Conservation (phyloP, 306 rosid genomes). For the Betula pendula region DNA sequence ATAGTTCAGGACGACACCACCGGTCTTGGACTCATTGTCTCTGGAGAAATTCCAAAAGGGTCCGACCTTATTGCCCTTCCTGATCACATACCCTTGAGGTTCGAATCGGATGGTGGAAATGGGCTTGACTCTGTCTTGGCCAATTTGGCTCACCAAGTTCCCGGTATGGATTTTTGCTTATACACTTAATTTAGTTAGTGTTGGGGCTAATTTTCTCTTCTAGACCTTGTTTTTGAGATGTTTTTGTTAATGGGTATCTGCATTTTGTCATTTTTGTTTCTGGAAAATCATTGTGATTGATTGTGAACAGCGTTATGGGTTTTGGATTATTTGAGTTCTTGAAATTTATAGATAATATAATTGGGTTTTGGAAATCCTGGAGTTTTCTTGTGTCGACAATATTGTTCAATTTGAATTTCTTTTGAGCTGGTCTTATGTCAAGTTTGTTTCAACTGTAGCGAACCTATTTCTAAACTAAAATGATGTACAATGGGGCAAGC, state of each 20-base stretch:
- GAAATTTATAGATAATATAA: not conserved
- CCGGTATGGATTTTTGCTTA: constrained; percentile 48
- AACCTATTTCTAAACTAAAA: not conserved
- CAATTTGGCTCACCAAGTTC: constrained; percentile 59
- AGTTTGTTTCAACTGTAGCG: not conserved
- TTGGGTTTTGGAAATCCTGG: not conserved
- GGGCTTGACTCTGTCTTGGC: constrained; percentile 39
- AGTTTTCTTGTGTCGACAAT: not conserved
- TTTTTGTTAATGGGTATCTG: constrained; percentile 3
- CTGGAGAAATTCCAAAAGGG: constrained; percentile 68
- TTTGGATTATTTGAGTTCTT: not conserved
- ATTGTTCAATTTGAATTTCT: not conserved
- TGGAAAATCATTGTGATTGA: not conserved
- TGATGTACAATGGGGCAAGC: not conserved
- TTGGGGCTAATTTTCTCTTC: not conserved
- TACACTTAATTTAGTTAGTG: not conserved
- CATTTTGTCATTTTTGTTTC: constrained; percentile 1
- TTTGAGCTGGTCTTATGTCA: not conserved
- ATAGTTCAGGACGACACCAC: constrained; percentile 47
- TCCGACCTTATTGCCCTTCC: constrained; percentile 72
- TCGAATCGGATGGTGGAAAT: constrained; percentile 31
- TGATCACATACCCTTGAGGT: constrained; percentile 63
- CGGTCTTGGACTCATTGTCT: constrained; percentile 71
- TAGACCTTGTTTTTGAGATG: not conserved
- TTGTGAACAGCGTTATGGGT: not conserved